phyloP scores from a whole-genome alignment of 2,329 filamentous ascomycete species.

The Davidsoniella eucalypti region DNA sequence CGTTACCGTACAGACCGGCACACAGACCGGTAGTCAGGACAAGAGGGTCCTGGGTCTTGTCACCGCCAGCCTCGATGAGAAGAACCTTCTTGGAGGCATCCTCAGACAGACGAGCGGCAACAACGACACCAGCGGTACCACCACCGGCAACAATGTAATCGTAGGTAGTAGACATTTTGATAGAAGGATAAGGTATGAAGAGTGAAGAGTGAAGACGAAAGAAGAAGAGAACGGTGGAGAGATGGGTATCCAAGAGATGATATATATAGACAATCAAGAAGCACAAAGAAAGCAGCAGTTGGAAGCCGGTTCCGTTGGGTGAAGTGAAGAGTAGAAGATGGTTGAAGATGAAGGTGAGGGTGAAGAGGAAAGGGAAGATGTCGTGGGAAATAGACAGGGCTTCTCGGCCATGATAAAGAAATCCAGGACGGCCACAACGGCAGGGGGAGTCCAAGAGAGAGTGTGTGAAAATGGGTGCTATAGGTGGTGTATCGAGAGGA shows the following conservation, averaged over 20 bases:
- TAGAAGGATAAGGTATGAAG: neutral
- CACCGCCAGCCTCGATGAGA: conserved; percentile 12
- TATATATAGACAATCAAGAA: neutral
- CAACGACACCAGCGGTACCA: conserved; percentile 20
- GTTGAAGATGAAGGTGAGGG: neutral
- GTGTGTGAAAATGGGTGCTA: too few relatives aligned
- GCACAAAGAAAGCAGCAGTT: neutral
- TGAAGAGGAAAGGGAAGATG: neutral
- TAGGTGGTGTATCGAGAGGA: too few relatives aligned
- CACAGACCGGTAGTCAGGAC: conserved; percentile 11
- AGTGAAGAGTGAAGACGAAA: neutral
- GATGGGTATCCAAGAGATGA: neutral
- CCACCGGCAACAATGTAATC: conserved; percentile 21
- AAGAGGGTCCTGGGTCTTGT: conserved; percentile 9
- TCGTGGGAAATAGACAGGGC: neutral
- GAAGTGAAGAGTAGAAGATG: neutral
- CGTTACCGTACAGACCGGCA: conserved; percentile 10
- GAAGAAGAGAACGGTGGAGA: neutral
- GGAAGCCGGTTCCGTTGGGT: neutral
- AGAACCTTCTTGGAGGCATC: conserved; percentile 13
- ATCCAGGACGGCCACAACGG: too few relatives aligned
- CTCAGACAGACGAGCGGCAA: conserved; percentile 20
- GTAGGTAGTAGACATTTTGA: conserved; percentile 8
- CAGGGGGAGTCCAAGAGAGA: too few relatives aligned
- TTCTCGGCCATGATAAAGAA: too few relatives aligned